Base-by-base conservation (phyloP, 2,329 filamentous ascomycete genomes). In the Fusarium sarcochroum region DNA sequence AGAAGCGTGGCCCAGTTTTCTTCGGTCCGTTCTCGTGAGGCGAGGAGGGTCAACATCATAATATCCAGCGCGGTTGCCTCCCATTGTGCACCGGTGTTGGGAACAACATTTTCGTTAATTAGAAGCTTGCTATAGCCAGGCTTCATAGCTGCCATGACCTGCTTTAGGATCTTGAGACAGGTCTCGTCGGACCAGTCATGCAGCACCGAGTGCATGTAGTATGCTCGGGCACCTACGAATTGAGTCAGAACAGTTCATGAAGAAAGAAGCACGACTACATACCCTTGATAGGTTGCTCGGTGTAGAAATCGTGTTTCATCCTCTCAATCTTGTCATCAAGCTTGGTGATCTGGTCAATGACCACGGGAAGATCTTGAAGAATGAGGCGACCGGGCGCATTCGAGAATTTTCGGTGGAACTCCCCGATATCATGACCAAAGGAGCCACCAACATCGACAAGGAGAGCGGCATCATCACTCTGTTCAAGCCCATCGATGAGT, bases 281-380 rank as follows among this genome's bases (percentile, higher is more conserved):
- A 76, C 80, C 81, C 59, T 83, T 81, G 8, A 86, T 66, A 1
- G 80, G 82, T 65, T 86, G 82, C 46, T 81, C 77, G 0, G 76
- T 81, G 57, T 81, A 80, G 57, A 86, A 86, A 63, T 86, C 80
- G 58, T 86, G 78, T 4, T 70, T 72, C 76, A 84, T 79, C 6
- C 66, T 57, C 51, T 77, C 72, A 37, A 83, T 79, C 5, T 52
- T 57, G 1, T 21, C 14, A 38, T 77, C 73, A 0, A 81, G 67
- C 3, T 75, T 62, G 21, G 72, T 58, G 20, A 78, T 76, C 49
- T 79, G 71, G 8, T 57, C 65, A 21, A 82, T 77, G 7, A 86
- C 81, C 4, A 76, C 71, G 0, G 80, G 77, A 7, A 83, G 74
- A 62, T 87, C 86, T 66, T 88, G 84, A 0, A 87, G 74, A 1